Evolutionary conservation across 768 basidiomycete genomes (phyloP), one percentile per base, ranked within the genome.

Genomic region (Fomitopsis pulvina): DNA sequence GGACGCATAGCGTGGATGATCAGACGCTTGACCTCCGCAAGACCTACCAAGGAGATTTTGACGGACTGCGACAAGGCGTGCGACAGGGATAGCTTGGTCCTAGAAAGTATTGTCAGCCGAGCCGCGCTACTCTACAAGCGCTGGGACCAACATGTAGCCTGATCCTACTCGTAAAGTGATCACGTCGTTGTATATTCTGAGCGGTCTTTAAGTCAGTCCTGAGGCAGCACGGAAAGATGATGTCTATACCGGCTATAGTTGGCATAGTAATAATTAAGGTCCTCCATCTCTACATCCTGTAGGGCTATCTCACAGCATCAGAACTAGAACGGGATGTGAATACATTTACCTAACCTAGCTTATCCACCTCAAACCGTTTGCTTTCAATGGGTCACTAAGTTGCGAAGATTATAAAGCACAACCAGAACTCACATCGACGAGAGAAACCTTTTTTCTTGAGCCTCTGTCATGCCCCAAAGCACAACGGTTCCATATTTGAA

Each of bases 381-480:
- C 93, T 97, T 58, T 24, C 48, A 26, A n/a, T 41, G 1, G 14
- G 3, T 11, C 37, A 30, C 26, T 57, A 46, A 52, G 53, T 27
- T 40, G 9, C 11, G 24, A 9, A 3, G 22, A 25, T 30, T 16
- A 2, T 10, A 6, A 49, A 16, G 29, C 22, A 32, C 16, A 50
- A 18, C 12, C 14, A 38, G 12, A 2, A 72, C 89, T 68, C 60
- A 94, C 94, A 97, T 78, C 20, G 92, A 93, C 24, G 87, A 82
- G 53, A 97, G 69, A 60, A 97, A 92, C 8, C 92, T 76, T 65
- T 80, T 87, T 71, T 97, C 94, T 61, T 96, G 90, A 4, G 81
- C 73, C 63, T 96, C 92, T 32, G 89, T 85, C 93, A 97, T 96
- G 22, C 94, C 94, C 94, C 94, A 97, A 45, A 95, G 89, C 22